Base-by-base conservation (phyloP, 208 protist species). In the Acanthamoeba triangularis region DNA sequence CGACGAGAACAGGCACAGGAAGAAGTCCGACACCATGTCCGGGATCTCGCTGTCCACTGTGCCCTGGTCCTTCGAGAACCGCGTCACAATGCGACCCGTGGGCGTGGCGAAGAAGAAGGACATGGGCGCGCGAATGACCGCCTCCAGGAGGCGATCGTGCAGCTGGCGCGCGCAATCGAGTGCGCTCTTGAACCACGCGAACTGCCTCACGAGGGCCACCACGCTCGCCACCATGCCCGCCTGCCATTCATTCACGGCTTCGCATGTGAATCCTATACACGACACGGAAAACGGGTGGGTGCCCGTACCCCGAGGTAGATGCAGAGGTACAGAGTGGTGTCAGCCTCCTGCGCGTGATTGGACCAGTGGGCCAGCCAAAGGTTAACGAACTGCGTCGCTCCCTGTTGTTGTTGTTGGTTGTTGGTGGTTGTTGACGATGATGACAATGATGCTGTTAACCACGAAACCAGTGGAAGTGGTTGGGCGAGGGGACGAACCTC, bases 21-120 rank as follows among this genome's bases (percentile, higher is more conserved):
- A 52, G 28, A 82, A 92, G 33, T 92, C 85, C 5, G 59, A 92
- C 1, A 92, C 28, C 52, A 65, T 65, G 59, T 88, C 80, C 5
- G 80, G 80, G 30, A 88, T 63, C 8, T 88, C 69, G 8, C 37
- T 30, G 96, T 99, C 98, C 44, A 99, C 92, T 11, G 82, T 96
- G 63, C 96, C 95, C 20, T 99, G 97, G 88, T 99, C 99, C 61
- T 98, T 98, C 25, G 97, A 98, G 96, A 99, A 99, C 28, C 99
- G 97, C 94, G 99, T 99, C 20, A 99, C 61, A 37, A 99, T 98
- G 35, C 99, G 98, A 49, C 69, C 69, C 3, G 69, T 78, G 69
- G 69, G 69, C 35, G 69, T 78, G 35, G 78, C 28, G 44, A 16
- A 87, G 78, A 87, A 87, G 49, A 87, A 87, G 0, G 78, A 87